A percentile compares a stretch with the other conserved stretches of the same genome.
These are phyloP conservation scores for Vanrija sp. DNA, from an alignment of 1,284 basidiomycete genomes.

Conservation along the genomic window DNA sequence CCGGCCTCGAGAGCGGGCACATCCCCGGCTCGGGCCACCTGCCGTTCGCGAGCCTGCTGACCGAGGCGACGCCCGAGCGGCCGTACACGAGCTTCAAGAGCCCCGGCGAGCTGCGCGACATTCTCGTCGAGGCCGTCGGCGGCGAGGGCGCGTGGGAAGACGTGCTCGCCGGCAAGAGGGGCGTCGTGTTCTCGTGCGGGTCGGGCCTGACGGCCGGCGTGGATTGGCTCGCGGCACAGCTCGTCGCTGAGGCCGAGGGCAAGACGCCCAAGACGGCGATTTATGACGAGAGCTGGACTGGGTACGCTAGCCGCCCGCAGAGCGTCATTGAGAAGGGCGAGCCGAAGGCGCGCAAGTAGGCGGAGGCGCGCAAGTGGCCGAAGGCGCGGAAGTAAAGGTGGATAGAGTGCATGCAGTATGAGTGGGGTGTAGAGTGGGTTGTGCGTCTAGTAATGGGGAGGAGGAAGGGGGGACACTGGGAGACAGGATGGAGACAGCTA, in stretches of 20 bases:
- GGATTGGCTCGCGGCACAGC: slow-evolving; percentile 76
- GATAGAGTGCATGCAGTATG: not conserved
- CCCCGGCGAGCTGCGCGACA: slow-evolving; percentile 56
- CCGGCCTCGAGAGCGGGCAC: slow-evolving; percentile 83
- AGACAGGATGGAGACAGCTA: not conserved
- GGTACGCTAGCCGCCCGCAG: slow-evolving; percentile 29
- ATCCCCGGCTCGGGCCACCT: slow-evolving; percentile 83
- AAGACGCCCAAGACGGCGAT: slow-evolving; percentile 38
- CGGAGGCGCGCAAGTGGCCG: not conserved
- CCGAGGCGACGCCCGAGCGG: slow-evolving; percentile 40
- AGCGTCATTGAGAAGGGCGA: slow-evolving; percentile 21
- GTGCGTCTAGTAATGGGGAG: too few species aligned
- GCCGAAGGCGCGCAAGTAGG: not conserved
- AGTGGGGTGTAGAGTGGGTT: not conserved
- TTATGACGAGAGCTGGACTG: slow-evolving; percentile 51
- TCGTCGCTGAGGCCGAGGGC: slow-evolving; percentile 76
- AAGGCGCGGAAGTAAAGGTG: not conserved
- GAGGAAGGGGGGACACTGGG: not conserved
- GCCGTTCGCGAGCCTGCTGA: slow-evolving; percentile 75
- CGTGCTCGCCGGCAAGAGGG: slow-evolving; percentile 53
- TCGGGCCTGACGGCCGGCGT: slow-evolving; percentile 96
- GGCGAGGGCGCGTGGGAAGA: slow-evolving; percentile 51
- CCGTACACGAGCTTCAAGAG: slow-evolving; percentile 58
- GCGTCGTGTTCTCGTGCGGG: slow-evolving; percentile 73
- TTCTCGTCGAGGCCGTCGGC: slow-evolving; percentile 53